Evolutionary conservation across 768 basidiomycete species (phyloP).

Genomic region (Leccinellum luteum): DNA sequence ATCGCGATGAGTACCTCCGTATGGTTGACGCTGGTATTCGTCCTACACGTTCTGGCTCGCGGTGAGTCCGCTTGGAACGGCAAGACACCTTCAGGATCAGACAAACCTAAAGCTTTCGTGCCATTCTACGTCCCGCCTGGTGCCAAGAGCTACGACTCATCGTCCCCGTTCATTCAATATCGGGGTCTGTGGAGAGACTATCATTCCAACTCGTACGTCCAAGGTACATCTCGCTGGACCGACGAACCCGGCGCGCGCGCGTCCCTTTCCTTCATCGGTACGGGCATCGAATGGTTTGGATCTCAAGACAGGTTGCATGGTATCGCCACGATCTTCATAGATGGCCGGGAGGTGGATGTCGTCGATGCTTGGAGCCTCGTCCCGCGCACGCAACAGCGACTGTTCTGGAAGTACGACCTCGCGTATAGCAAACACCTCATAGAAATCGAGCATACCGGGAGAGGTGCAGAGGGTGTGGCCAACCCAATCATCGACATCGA

Average conservation of each 20-base stretch:
- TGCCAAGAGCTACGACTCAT: conserved; percentile 66
- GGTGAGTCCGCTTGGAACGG: conserved; percentile 69
- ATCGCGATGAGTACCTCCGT: neutral
- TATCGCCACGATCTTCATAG: conserved; percentile 53
- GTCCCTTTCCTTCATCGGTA: conserved; percentile 64
- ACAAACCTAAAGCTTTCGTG: conserved; percentile 45
- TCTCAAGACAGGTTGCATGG: conserved; percentile 54
- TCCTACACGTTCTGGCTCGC: conserved; percentile 5
- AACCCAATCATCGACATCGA: conserved; percentile 51
- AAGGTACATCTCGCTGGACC: conserved; percentile 51
- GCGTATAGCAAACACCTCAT: conserved; percentile 52
- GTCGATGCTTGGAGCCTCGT: conserved; percentile 45
- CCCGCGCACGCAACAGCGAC: conserved; percentile 53
- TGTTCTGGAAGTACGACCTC: conserved; percentile 61
- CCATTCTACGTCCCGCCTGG: conserved; percentile 77
- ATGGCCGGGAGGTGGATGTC: conserved; percentile 44
- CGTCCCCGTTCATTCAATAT: conserved; percentile 64
- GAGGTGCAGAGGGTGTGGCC: conserved; percentile 34
- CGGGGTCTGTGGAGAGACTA: conserved; percentile 57
- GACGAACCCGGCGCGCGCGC: conserved; percentile 46
- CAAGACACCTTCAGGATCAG: conserved; percentile 47
- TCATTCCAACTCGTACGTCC: conserved; percentile 50
- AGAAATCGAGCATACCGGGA: conserved; percentile 58
- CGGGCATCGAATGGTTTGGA: conserved; percentile 79
- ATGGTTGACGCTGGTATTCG: conserved; percentile 8